Evolutionary conservation across 768 basidiomycete genomes (phyloP), one percentile per base, ranked within the genome.

Genomic region (Hortiboletus campestris): DNA sequence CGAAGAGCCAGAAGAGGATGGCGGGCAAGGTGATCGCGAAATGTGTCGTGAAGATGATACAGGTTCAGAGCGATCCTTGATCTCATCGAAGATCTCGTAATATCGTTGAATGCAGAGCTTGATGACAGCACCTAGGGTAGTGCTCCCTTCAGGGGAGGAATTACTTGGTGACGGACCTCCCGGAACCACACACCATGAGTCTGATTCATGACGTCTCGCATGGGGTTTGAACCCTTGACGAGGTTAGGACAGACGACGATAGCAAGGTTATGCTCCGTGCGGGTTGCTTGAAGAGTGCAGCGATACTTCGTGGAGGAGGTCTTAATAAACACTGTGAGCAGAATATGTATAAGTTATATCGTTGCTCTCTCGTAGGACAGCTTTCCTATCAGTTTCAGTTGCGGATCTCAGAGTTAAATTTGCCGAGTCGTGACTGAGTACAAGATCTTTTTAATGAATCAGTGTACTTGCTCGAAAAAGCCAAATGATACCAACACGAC

Each of bases 61-160:
- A 4, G 84, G 84, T 61, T 91, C 89, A 55, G 78, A 79, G 16
- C 84, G 80, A 71, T 92, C 91, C 53, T 69, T 73, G n/a, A 87
- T 71, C 61, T 93, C 91, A 66, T 92, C 91, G 62, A 94, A 94
- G 29, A 93, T 75, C 67, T 94, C 91, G 67, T 86, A 92, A 67
- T 93, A 94, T 41, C 83, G 82, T 63, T 88, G 80, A 48, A 93
- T 91, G 68, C 89, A 93, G 40, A 90, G 72, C 65, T 85, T 85
- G 69, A 92, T 76, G 41, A 93, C 74, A 57, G 77, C 75, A 3
- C 89, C 90, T 0, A 94, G 75, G 1, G 89, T 91, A 9, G 83
- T 84, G 59, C 74, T 75, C 34, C 80, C 80, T 62, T 83, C 80
- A 4, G 59, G 56, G 29, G 61, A 62, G 2, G 74, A 61, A 44